phyloP scores from a whole-genome alignment of 148 eudicot genomes.

The Pouteria glomerata region DNA sequence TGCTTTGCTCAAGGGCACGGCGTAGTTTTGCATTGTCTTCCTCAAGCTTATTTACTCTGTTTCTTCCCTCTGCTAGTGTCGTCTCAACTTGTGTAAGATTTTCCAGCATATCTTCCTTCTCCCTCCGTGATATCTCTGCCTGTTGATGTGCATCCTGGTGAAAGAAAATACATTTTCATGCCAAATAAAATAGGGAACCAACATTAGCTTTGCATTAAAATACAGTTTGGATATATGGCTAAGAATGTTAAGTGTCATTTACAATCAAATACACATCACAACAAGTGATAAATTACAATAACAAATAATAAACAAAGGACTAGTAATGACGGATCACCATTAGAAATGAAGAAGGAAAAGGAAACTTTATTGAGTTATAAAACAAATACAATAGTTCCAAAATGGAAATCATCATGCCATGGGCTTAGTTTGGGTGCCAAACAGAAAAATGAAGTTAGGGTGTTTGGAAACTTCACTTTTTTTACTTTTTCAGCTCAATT shows the following conservation, averaged over 20 bases:
- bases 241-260: no score
- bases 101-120: slow-evolving; percentile 57
- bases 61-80: slow-evolving; percentile 52
- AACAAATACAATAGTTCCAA: neutral
- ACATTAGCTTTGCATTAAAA: slow-evolving; percentile 2
- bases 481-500: no score
- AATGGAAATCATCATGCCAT: slow-evolving; percentile 5
- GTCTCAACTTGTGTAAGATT: slow-evolving; percentile 70
- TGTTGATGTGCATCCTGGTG: slow-evolving; percentile 68
- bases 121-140: slow-evolving; percentile 50
- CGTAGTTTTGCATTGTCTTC: slow-evolving; percentile 90
- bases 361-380: neutral
- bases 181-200: neutral
- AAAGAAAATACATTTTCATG: slow-evolving; percentile 13
- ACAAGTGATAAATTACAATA: neutral
- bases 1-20: slow-evolving; percentile 96
- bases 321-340: neutral
- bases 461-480: no score
- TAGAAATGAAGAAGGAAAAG: neutral
- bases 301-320: neutral
- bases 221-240: no score
- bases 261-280: no score
- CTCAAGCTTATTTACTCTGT: slow-evolving; percentile 75
- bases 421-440: no score
- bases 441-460: no score